These are phyloP conservation scores for Astragalus membranaceus DNA, from an alignment of 306 rosid genomes.

Conservation along the genomic window DNA sequence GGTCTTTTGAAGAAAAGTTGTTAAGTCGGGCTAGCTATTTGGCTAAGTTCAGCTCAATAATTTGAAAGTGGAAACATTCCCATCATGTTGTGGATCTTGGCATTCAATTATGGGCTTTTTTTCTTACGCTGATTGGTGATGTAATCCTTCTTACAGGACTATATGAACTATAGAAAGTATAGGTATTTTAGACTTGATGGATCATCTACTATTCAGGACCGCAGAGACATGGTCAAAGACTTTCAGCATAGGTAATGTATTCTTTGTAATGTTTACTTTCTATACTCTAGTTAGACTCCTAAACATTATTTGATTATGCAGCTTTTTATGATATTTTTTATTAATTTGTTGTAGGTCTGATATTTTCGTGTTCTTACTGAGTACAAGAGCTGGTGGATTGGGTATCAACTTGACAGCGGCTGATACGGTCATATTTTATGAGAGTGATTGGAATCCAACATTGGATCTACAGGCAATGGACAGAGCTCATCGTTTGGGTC, in stretches of 20 bases:
- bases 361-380: constrained; percentile 88
- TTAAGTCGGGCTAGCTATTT: background rate
- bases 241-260: constrained; percentile 77
- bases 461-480: constrained; percentile 98
- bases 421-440: constrained; percentile 96
- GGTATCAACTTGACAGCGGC: constrained; percentile 99
- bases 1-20: background rate
- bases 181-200: constrained; percentile 94
- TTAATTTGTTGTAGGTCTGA: constrained; percentile 59
- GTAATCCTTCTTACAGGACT: constrained; percentile 58
- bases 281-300: background rate
- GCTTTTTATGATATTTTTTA: constrained; percentile 2
- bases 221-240: constrained; percentile 97
- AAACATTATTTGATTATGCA: background rate
- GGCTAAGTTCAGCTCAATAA: background rate
- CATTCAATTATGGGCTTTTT: background rate
- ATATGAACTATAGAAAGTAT: constrained; percentile 95
- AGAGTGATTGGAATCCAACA: constrained; percentile 99
- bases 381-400: constrained; percentile 99
- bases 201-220: constrained; percentile 90
- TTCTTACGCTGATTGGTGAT: constrained; percentile 13
- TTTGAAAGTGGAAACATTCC: constrained; percentile 3
- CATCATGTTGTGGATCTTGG: constrained; percentile 7
- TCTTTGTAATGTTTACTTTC: background rate
- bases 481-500: constrained; percentile 99